These are phyloP conservation scores for Backusella parvicylindrica DNA, from an alignment of 192 early-diverging fungal species.

Conservation along the genomic window DNA sequence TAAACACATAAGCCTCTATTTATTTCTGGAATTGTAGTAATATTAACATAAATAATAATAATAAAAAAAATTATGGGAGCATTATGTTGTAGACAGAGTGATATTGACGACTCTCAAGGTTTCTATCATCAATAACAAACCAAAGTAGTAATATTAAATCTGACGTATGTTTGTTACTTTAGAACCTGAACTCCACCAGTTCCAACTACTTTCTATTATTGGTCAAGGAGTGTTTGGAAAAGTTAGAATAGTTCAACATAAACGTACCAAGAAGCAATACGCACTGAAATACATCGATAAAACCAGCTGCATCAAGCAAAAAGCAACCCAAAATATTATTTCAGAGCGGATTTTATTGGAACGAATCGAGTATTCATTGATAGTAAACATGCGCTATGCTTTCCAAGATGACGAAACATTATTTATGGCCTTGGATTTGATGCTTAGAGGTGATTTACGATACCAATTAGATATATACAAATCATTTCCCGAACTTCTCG, in stretches of 20 bases:
- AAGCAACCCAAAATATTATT: conserved; percentile 78
- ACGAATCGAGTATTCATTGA: conserved; percentile 63
- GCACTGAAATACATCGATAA: conserved; percentile 90
- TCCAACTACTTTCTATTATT: conserved; percentile 70
- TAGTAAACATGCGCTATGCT: conserved; percentile 82
- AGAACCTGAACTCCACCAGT: conserved; percentile 45
- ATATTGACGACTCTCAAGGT: conserved; percentile 22
- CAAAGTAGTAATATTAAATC: not conserved
- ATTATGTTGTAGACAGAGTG: conserved; percentile 22
- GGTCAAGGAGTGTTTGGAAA: conserved; percentile 89
- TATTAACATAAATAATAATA: not conserved
- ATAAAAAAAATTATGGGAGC: conserved; percentile 15
- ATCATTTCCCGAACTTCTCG: conserved; percentile 69
- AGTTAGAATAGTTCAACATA: conserved; percentile 80
- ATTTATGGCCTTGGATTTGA: conserved; percentile 88
- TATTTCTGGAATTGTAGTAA: conserved; percentile 1
- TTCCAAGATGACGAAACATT: conserved; percentile 89
- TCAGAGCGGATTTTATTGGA: conserved; percentile 77
- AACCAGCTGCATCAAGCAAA: conserved; percentile 77
- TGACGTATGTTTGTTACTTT: not conserved
- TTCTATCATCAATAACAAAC: not conserved
- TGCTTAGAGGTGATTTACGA: conserved; percentile 85
- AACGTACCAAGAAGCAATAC: conserved; percentile 62
- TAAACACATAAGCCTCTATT: not conserved
- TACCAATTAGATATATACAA: conserved; percentile 68